phyloP scores from a whole-genome alignment of 1,139 yeast species.

The Geotrichum armillariae region DNA sequence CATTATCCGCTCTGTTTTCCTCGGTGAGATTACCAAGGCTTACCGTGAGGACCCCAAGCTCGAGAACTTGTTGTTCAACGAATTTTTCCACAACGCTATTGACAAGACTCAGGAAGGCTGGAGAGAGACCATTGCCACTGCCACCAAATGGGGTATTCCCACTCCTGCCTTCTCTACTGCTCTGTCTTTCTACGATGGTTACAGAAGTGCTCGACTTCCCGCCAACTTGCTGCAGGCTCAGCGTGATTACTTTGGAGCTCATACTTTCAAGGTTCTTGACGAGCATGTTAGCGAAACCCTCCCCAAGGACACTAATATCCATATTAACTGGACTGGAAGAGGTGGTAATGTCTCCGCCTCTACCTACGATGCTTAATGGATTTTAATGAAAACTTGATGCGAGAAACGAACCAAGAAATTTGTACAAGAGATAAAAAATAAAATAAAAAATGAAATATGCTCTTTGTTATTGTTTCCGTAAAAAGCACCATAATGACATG shows the following conservation, averaged over 20 bases:
- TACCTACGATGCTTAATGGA: constrained; percentile 78
- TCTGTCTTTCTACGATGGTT: constrained; percentile 97
- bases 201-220: constrained; percentile 93
- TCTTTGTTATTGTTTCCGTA: too few species aligned
- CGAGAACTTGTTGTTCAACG: constrained; percentile 93
- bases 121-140: constrained; percentile 83
- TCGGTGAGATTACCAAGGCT: constrained; percentile 95
- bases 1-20: constrained; percentile 97
- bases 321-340: constrained; percentile 98
- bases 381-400: background rate
- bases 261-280: constrained; percentile 94
- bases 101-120: constrained; percentile 93
- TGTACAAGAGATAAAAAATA: too few species aligned
- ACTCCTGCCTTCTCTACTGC: constrained; percentile 98
- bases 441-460: too few species aligned
- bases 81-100: constrained; percentile 90
- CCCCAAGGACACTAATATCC: constrained; percentile 83
- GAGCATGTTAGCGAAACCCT: constrained; percentile 73
- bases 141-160: constrained; percentile 87
- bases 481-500: too few species aligned
- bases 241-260: constrained; percentile 99
- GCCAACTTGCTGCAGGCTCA: constrained; percentile 99
- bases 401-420: too few species aligned
- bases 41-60: constrained; percentile 90
- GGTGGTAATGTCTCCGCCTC: constrained; percentile 98